Percentiles rank a stretch among this genome's conserved stretches.
Evolutionary conservation across 2,329 filamentous ascomycete species (phyloP).

Genomic region (Macrophomina tecta): DNA sequence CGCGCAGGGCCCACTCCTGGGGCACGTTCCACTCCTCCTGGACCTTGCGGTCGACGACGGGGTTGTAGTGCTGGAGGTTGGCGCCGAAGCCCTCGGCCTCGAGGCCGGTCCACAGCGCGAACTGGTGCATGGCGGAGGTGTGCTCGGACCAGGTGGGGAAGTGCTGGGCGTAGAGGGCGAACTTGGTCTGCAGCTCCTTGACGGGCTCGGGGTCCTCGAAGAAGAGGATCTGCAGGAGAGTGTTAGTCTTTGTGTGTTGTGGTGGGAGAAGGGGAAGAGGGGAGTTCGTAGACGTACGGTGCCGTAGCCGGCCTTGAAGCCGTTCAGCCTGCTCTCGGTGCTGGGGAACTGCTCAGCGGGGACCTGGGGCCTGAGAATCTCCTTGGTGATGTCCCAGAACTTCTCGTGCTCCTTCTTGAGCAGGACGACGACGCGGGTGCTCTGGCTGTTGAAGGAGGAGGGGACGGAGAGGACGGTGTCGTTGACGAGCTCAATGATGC

Average conservation of each 20-base stretch:
- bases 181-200: conserved; percentile 69
- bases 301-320: conserved; percentile 76
- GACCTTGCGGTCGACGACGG: conserved; percentile 77
- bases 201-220: conserved; percentile 78
- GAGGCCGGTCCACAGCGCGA: conserved; percentile 78
- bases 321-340: conserved; percentile 57
- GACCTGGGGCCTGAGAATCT: conserved; percentile 71
- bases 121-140: conserved; percentile 82
- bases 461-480: conserved; percentile 71
- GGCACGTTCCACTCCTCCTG: conserved; percentile 73
- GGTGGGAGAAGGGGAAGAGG: conserved; percentile 6
- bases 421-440: conserved; percentile 77
- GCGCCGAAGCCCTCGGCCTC: conserved; percentile 84
- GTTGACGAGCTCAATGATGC: conserved; percentile 68
- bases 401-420: conserved; percentile 83
- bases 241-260: background rate
- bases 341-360: conserved; percentile 66
- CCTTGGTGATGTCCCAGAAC: conserved; percentile 78
- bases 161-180: conserved; percentile 75
- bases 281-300: conserved; percentile 61
- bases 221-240: conserved; percentile 70
- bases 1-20: conserved; percentile 74
- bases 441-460: conserved; percentile 88
- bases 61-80: conserved; percentile 95
- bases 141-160: conserved; percentile 81